These are phyloP conservation scores for Lachnellula occidentalis DNA, from an alignment of 2,329 filamentous ascomycete species.

Conservation along the genomic window DNA sequence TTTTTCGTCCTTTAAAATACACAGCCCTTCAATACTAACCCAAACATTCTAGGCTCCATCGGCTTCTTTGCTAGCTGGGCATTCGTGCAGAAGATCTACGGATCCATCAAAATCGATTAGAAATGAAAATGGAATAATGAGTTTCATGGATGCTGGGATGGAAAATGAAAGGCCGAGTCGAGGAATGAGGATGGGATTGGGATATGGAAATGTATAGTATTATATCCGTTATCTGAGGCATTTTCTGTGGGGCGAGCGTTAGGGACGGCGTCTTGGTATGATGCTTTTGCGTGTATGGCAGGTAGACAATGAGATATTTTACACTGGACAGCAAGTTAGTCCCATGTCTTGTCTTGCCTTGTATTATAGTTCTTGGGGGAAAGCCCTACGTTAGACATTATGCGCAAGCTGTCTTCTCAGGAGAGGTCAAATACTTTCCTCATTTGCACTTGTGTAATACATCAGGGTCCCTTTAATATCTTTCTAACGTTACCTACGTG, in stretches of 20 bases:
- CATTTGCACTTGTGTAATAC: too few relatives aligned
- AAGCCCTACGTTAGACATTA: too few relatives aligned
- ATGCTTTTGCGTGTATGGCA: not conserved
- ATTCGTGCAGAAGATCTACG: slow-evolving; percentile 90
- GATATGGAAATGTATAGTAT: not conserved
- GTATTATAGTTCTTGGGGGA: too few relatives aligned
- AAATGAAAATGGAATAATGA: not conserved
- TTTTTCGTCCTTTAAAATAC: not conserved
- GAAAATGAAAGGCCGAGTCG: not conserved
- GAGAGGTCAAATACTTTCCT: too few relatives aligned
- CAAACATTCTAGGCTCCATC: slow-evolving; percentile 65
- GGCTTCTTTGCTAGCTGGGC: slow-evolving; percentile 93
- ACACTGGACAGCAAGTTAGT: not conserved
- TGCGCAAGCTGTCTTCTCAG: too few relatives aligned
- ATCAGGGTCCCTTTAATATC: too few relatives aligned
- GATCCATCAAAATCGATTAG: slow-evolving; percentile 96
- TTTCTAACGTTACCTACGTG: too few relatives aligned
- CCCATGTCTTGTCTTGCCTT: too few relatives aligned
- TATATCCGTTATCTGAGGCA: not conserved
- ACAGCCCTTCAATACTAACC: slow-evolving; percentile 13
- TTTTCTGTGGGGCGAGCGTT: not conserved
- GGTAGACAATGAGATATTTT: not conserved
- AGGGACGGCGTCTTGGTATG: not conserved
- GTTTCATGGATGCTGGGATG: not conserved
- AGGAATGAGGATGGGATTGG: not conserved